A percentile compares a stretch with the other conserved stretches of the same genome.
These are phyloP conservation scores for Debaryomycetaceae sp. DNA, from an alignment of 1,139 yeast species.

Conservation along the genomic window DNA sequence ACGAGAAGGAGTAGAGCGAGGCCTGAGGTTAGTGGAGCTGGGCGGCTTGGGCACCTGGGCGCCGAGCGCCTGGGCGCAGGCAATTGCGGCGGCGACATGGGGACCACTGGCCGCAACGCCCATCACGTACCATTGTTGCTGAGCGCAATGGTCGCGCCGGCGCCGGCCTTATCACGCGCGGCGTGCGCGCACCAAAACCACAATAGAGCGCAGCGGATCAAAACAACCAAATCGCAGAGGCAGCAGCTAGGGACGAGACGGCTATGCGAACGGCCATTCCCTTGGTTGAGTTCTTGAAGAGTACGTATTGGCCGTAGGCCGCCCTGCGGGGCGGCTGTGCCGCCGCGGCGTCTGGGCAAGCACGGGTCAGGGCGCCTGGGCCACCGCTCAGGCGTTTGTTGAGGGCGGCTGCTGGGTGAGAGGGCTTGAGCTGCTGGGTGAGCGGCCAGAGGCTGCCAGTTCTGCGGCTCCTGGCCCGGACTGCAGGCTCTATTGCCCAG, in stretches of 20 bases:
- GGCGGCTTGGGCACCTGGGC: conserved; percentile 1
- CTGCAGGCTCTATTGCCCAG: too few relatives aligned
- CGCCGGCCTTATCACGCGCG: too few relatives aligned
- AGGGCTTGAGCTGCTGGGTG: neutral
- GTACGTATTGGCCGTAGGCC: conserved; percentile 35
- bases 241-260: too few relatives aligned
- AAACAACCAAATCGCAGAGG: too few relatives aligned
- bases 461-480: too few relatives aligned
- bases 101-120: neutral
- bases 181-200: conserved; percentile 2
- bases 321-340: too few relatives aligned
- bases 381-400: too few relatives aligned
- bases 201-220: conserved; percentile 3
- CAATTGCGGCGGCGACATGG: neutral
- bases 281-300: conserved; percentile 43
- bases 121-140: neutral
- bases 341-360: too few relatives aligned
- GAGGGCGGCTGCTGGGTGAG: neutral
- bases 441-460: too few relatives aligned
- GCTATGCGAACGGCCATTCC: conserved; percentile 25
- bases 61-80: neutral
- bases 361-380: too few relatives aligned
- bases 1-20: conserved; percentile 59
- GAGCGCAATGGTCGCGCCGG: too few relatives aligned
- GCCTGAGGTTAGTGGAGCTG: conserved; percentile 14